Percentiles rank a stretch among this genome's conserved stretches.
Conservation (phyloP, 1,284 basidiomycete species). For the Ceratobasidium sp. region DNA sequence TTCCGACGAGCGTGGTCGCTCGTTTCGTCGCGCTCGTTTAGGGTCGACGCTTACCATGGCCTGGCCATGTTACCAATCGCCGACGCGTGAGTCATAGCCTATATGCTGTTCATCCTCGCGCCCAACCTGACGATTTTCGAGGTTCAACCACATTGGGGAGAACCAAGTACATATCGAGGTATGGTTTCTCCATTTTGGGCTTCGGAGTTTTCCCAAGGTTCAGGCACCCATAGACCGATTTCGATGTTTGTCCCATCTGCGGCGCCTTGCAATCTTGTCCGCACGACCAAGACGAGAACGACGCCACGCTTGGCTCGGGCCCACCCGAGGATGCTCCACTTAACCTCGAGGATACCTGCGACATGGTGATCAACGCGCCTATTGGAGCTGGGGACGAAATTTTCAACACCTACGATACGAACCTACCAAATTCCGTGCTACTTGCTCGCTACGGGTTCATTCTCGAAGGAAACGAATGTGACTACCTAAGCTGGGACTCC, state of each 20-base stretch:
- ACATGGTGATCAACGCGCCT: conserved; percentile 67
- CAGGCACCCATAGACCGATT: conserved; percentile 71
- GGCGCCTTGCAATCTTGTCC: conserved; percentile 79
- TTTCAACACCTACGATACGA: conserved; percentile 88
- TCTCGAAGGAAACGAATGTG: conserved; percentile 73
- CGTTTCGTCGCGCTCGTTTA: conserved; percentile 88
- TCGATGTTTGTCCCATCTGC: conserved; percentile 84
- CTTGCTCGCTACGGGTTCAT: conserved; percentile 82
- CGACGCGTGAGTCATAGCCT: conserved; percentile 73
- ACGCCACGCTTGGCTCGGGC: conserved; percentile 50
- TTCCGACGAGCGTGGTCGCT: conserved; percentile 83
- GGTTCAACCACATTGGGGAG: conserved; percentile 87
- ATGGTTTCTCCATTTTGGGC: conserved; percentile 51
- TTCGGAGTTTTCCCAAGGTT: conserved; percentile 29
- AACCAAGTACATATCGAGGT: conserved; percentile 86
- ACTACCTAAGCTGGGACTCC: conserved; percentile 65
- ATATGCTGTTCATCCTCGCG: background rate
- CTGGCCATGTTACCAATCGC: conserved; percentile 91
- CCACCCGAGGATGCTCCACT: conserved; percentile 40
- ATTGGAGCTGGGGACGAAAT: conserved; percentile 73
- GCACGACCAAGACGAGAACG: conserved; percentile 70
- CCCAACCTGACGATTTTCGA: background rate
- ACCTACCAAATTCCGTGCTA: conserved; percentile 76
- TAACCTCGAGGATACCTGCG: conserved; percentile 52
- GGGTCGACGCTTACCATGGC: conserved; percentile 87